Evolutionary conservation across 108 stramenopile genomes (phyloP).

Genomic region (Fragilariopsis cylindrus): DNA sequence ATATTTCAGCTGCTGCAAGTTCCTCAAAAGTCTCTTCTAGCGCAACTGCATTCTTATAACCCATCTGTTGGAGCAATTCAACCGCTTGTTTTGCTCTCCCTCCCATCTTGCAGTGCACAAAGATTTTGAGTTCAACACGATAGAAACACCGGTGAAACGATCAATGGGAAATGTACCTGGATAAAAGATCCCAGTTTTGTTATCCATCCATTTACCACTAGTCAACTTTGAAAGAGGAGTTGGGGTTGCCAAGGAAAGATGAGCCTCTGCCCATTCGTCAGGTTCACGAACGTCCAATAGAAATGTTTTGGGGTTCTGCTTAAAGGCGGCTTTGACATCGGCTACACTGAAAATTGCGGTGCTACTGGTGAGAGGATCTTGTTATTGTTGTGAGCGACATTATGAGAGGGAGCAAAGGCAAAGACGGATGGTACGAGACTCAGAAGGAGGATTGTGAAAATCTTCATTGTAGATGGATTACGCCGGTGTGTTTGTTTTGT

Average conservation of each 20-base stretch:
- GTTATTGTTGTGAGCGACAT: too few relatives aligned
- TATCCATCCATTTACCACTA: conserved; percentile 12
- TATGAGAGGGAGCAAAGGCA: too few relatives aligned
- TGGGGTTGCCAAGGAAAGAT: background rate
- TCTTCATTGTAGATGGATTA: too few relatives aligned
- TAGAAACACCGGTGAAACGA: conserved; percentile 9
- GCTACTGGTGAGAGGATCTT: background rate
- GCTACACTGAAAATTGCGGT: background rate
- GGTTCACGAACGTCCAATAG: conserved; percentile 12
- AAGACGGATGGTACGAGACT: too few relatives aligned
- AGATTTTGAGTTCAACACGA: conserved; percentile 10
- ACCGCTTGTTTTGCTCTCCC: conserved; percentile 4
- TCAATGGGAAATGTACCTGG: conserved; percentile 14
- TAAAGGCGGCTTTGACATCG: conserved; percentile 11
- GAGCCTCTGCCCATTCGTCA: background rate
- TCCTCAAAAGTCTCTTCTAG: too few relatives aligned
- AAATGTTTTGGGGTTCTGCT: conserved; percentile 13
- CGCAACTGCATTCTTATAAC: background rate
- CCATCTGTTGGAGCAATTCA: conserved; percentile 10
- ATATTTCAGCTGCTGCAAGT: too few relatives aligned
- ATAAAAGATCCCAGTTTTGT: background rate
- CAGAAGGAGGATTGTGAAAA: too few relatives aligned
- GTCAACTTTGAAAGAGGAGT: conserved; percentile 9
- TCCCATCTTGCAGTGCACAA: background rate
- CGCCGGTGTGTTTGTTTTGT: too few relatives aligned